Evolutionary conservation across 2,329 filamentous ascomycete species (phyloP), one percentile per base, ranked within the genome.

Genomic region (Aspergillus quadrilineatus): DNA sequence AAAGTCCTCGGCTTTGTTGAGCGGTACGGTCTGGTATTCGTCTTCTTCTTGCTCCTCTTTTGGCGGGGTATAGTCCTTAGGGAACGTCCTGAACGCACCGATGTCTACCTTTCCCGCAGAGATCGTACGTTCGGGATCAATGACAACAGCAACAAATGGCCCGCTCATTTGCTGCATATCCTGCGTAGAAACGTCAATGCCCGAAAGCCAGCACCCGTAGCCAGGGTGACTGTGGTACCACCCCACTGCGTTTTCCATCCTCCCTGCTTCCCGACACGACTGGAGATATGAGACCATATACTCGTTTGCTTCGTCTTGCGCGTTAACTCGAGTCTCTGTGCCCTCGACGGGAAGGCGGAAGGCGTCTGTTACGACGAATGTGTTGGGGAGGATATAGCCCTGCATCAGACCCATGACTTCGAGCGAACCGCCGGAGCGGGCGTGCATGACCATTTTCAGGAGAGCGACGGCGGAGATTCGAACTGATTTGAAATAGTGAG

Each of bases 331-430:
- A 2, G 94, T 99, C 78, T 99, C 94, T n/a, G 94, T 99, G 28
- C 94, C 94, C 73, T 99, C 94, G 41, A 99, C 94, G 0, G 94
- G 94, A 39, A 99, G 79, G 17, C 92, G 86, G 75, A 97, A 94
- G 28, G 92, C 91, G 70, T 99, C 94, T 1, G 92, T 97, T 53
- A 99, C 89, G 63, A 99, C 85, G 68, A 99, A 90, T 4, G 77
- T 86, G 67, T 95, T 88, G 42, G 87, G 86, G 63, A 90, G 85
- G 49, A 96, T 88, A 74, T 96, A 96, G 60, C 94, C 94, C 71
- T 96, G 89, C 94, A 99, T 99, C 66, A 99, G 76, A 56, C 94
- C 94, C 94, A 99, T 99, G 67, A 99, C 85, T 79, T 99, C 94
- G 63, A 97, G 83, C 29, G 85, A 86, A 56, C 94, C 93, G 63